Conservation (phyloP, 1,139 yeast species). For the Kodamaea plutei region DNA sequence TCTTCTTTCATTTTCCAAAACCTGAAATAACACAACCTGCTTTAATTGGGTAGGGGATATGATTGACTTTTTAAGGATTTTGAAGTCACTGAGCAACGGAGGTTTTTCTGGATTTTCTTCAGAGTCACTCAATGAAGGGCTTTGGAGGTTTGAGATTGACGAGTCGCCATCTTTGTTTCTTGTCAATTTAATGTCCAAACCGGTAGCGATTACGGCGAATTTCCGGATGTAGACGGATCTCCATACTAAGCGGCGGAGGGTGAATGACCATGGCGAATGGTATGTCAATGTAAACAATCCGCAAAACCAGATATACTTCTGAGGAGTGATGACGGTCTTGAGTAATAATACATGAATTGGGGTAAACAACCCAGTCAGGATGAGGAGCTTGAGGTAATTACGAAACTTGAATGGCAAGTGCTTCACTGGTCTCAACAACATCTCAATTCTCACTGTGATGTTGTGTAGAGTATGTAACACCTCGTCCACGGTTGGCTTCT, state of each 20-base stretch:
- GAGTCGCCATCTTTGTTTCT: constrained; percentile 13
- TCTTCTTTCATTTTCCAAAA: constrained; percentile 56
- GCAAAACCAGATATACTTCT: constrained; percentile 30
- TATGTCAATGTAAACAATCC: constrained; percentile 45
- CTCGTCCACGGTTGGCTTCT: constrained; percentile 56
- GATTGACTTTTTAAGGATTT: constrained; percentile 35
- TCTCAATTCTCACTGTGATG: constrained; percentile 43
- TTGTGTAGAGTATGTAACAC: constrained; percentile 50
- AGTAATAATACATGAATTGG: constrained; percentile 45
- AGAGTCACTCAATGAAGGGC: background rate
- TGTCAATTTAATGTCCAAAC: constrained; percentile 33
- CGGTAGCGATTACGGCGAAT: constrained; percentile 42
- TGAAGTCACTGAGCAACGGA: constrained; percentile 35
- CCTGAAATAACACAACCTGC: constrained; percentile 46
- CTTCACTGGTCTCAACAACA: constrained; percentile 40
- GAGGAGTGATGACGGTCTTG: constrained; percentile 33
- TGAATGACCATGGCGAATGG: constrained; percentile 52
- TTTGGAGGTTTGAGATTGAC: background rate
- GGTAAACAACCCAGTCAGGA: constrained; percentile 35
- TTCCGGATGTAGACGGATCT: constrained; percentile 47
- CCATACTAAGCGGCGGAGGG: constrained; percentile 50
- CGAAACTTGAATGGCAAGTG: constrained; percentile 24
- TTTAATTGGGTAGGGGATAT: constrained; percentile 41
- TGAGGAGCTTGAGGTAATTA: constrained; percentile 29
- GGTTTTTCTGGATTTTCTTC: constrained; percentile 12